Conservation (phyloP, 1,139 yeast genomes). For the Pichia inconspicua region DNA sequence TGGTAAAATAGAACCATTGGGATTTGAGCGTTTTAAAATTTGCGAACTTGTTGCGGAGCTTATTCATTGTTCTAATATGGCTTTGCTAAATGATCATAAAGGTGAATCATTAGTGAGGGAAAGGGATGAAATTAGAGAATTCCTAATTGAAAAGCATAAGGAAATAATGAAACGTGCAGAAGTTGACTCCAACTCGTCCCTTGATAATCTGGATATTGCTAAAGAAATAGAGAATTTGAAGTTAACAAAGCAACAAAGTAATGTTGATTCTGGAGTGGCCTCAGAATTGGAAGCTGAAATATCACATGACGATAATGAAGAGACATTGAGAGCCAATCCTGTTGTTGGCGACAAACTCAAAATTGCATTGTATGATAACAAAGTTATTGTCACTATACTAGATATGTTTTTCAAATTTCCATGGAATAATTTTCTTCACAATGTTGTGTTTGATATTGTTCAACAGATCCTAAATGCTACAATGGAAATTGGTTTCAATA, state of each 20-base stretch:
- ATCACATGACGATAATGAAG: slow-evolving; percentile 43
- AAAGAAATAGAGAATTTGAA: slow-evolving; percentile 27
- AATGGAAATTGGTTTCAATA: slow-evolving; percentile 87
- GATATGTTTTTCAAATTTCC: slow-evolving; percentile 87
- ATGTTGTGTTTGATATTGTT: slow-evolving; percentile 93
- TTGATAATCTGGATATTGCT: slow-evolving; percentile 27
- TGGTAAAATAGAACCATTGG: slow-evolving; percentile 77
- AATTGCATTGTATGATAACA: slow-evolving; percentile 76
- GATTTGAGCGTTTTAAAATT: slow-evolving; percentile 89
- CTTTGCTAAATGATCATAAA: slow-evolving; percentile 72
- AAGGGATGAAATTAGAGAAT: slow-evolving; percentile 62
- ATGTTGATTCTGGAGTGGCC: not conserved
- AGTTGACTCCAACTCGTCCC: slow-evolving; percentile 17
- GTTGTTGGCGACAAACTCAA: slow-evolving; percentile 89
- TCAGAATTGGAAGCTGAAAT: slow-evolving; percentile 25
- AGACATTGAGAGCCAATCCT: slow-evolving; percentile 55
- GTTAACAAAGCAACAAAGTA: slow-evolving; percentile 14
- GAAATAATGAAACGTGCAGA: slow-evolving; percentile 25
- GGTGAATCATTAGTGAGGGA: slow-evolving; percentile 74
- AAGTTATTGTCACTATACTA: slow-evolving; percentile 68
- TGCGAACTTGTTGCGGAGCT: slow-evolving; percentile 93
- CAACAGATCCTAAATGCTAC: slow-evolving; percentile 95
- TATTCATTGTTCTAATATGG: slow-evolving; percentile 96
- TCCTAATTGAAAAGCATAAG: slow-evolving; percentile 34
- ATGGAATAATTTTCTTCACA: slow-evolving; percentile 96